phyloP scores from a whole-genome alignment of 345 rosid genomes.

The Brassica napus region DNA sequence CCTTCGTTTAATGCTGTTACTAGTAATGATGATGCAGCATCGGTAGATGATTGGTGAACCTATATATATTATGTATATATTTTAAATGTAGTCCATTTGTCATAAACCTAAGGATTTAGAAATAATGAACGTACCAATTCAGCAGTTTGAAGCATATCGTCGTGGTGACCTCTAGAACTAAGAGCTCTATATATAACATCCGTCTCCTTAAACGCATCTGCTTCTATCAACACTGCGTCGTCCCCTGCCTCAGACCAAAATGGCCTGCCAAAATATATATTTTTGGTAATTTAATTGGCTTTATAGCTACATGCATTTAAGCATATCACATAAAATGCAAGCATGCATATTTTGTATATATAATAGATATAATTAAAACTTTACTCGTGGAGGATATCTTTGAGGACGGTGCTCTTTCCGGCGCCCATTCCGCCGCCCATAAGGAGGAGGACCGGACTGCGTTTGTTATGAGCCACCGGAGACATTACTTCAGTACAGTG shows the following conservation, averaged over 20 bases:
- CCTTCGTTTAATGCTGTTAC: slow-evolving; percentile 96
- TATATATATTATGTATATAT: neutral
- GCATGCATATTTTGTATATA: neutral
- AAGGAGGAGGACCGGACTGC: slow-evolving; percentile 87
- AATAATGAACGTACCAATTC: slow-evolving; percentile 55
- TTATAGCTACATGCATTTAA: neutral
- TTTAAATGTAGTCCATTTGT: neutral
- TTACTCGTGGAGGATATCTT: slow-evolving; percentile 78
- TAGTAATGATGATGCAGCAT: slow-evolving; percentile 83
- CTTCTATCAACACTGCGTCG: slow-evolving; percentile 85
- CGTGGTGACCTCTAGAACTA: slow-evolving; percentile 69
- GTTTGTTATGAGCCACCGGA: slow-evolving; percentile 64
- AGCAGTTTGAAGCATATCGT: slow-evolving; percentile 83
- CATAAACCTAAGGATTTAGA: neutral
- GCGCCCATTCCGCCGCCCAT: slow-evolving; percentile 99
- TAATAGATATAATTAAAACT: neutral
- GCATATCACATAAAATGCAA: too few species aligned
- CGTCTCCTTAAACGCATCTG: slow-evolving; percentile 92
- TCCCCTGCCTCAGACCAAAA: slow-evolving; percentile 79
- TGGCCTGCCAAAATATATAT: slow-evolving; percentile 43
- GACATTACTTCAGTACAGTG: slow-evolving; percentile 76
- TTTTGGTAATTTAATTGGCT: neutral
- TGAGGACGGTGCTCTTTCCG: slow-evolving; percentile 94
- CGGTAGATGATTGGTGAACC: slow-evolving; percentile 91
- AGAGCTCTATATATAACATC: slow-evolving; percentile 88